Conservation (phyloP, 805 yeast species). For the Candida easanensis region DNA sequence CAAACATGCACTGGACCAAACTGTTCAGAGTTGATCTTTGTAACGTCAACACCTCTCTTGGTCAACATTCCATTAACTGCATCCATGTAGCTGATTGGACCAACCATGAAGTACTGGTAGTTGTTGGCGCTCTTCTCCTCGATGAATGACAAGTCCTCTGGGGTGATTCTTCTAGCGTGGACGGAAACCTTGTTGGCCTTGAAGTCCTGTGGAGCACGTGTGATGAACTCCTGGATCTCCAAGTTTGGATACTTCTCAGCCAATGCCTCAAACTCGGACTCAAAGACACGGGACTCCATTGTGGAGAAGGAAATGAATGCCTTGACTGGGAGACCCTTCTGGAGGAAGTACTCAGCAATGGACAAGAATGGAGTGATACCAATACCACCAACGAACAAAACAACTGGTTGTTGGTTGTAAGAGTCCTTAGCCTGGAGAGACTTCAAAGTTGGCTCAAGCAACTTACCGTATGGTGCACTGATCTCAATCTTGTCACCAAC, state of each 20-base stretch:
- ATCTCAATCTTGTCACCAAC: conserved; percentile 48
- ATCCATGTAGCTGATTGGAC: conserved; percentile 25
- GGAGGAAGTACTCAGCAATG: conserved; percentile 37
- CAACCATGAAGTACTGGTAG: conserved; percentile 21
- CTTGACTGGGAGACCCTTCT: conserved; percentile 15
- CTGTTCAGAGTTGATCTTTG: conserved; percentile 22
- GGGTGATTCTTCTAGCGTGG: not conserved
- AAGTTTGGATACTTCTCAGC: conserved; percentile 12
- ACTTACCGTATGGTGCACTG: conserved; percentile 60
- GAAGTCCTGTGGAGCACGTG: not conserved
- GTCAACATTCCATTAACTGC: conserved; percentile 4
- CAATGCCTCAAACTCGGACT: conserved; percentile 12
- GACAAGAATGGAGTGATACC: conserved; percentile 67
- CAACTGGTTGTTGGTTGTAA: conserved; percentile 26
- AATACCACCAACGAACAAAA: conserved; percentile 58
- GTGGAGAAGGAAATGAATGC: conserved; percentile 16
- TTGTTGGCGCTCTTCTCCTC: conserved; percentile 8
- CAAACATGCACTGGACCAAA: conserved; percentile 24
- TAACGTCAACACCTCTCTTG: conserved; percentile 9
- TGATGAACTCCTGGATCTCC: conserved; percentile 16
- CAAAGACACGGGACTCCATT: conserved; percentile 16
- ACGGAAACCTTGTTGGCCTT: not conserved
- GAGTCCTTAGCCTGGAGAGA: conserved; percentile 21
- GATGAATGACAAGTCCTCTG: conserved; percentile 8
- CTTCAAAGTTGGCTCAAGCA: conserved; percentile 32